Evolutionary conservation across 116 monocot genomes (phyloP).

Genomic region (Posidonia oceanica): DNA sequence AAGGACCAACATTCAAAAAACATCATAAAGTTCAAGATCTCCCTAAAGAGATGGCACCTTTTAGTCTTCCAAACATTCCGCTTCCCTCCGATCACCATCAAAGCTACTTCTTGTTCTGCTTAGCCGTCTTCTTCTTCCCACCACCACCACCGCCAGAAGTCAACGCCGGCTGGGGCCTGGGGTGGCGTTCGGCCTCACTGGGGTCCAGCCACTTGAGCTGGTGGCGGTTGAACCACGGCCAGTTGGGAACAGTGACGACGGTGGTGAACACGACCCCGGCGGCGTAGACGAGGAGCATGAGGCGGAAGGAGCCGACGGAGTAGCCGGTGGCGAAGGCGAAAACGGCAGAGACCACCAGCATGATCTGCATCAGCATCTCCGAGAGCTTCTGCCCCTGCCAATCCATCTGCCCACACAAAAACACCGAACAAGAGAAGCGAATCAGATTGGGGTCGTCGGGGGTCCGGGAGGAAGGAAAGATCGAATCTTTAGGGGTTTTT

Average conservation of each 20-base stretch:
- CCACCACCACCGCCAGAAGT: too few species aligned
- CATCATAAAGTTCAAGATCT: too few species aligned
- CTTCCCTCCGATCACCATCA: neutral
- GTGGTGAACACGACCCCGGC: slow-evolving; percentile 77
- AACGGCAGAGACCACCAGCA: slow-evolving; percentile 60
- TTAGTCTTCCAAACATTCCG: neutral
- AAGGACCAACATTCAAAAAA: too few species aligned
- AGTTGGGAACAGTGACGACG: slow-evolving; percentile 76
- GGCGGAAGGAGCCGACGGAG: slow-evolving; percentile 51
- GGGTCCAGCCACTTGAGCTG: slow-evolving; percentile 78
- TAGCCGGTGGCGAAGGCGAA: slow-evolving; percentile 60
- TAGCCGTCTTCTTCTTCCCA: too few species aligned
- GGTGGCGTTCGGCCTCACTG: slow-evolving; percentile 23
- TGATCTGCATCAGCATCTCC: slow-evolving; percentile 81
- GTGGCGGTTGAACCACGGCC: slow-evolving; percentile 78
- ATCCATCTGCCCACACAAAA: slow-evolving; percentile 33
- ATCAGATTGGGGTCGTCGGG: neutral
- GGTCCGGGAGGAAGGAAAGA: neutral
- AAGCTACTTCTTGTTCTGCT: too few species aligned
- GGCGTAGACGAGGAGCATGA: slow-evolving; percentile 74
- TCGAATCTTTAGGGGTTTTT: neutral
- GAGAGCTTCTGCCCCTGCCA: slow-evolving; percentile 83
- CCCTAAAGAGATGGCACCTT: neutral
- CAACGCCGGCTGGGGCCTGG: too few species aligned
- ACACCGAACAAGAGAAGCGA: neutral